A percentile compares a stretch with the other conserved stretches of the same genome.
phyloP scores from a whole-genome alignment of 306 rosid genomes.

The Quercus rubra region DNA sequence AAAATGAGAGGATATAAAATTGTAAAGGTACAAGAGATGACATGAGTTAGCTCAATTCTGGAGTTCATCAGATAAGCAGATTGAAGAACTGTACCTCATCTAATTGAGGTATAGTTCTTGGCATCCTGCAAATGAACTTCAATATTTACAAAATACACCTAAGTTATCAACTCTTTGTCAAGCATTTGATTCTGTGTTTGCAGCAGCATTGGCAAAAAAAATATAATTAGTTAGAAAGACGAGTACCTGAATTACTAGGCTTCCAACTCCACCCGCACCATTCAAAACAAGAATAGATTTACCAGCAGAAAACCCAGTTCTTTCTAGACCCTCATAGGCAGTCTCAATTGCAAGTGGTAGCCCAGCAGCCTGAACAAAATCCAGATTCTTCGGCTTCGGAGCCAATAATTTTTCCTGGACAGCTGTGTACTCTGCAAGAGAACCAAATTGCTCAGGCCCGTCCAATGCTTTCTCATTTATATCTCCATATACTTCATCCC shows the following conservation, averaged over 20 bases:
- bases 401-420: slow-evolving; percentile 84
- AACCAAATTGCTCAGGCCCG: slow-evolving; percentile 81
- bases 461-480: slow-evolving; percentile 82
- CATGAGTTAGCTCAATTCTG: not conserved
- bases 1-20: not conserved
- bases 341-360: slow-evolving; percentile 94
- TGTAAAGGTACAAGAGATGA: not conserved
- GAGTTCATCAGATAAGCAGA: not conserved
- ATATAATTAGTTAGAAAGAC: not conserved
- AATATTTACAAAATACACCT: not conserved
- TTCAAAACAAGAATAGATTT: slow-evolving; percentile 87
- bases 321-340: slow-evolving; percentile 83
- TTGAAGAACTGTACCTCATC: not conserved
- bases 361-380: slow-evolving; percentile 74
- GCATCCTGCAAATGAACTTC: not conserved
- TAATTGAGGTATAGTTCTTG: not conserved
- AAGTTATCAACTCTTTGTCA: not conserved
- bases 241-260: slow-evolving; percentile 87
- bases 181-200: not conserved
- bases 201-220: not conserved
- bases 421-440: slow-evolving; percentile 91
- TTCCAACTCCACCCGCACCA: slow-evolving; percentile 97
- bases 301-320: slow-evolving; percentile 71
- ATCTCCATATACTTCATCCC: slow-evolving; percentile 89
- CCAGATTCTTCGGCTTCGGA: slow-evolving; percentile 69